These are phyloP conservation scores for Baorangia bicolor DNA, from an alignment of 768 basidiomycete species.

Conservation along the genomic window DNA sequence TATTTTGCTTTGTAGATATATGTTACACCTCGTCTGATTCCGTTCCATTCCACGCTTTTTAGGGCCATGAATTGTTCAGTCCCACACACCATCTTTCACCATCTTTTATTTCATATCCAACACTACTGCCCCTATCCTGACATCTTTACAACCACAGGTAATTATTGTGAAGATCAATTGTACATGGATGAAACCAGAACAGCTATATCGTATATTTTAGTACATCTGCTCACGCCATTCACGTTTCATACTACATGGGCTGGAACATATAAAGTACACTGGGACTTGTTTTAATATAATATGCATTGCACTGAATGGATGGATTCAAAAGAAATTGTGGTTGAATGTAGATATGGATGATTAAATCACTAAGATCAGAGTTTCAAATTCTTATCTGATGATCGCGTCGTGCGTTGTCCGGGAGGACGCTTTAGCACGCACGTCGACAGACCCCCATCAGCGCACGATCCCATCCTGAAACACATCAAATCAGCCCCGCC, in stretches of 20 bases:
- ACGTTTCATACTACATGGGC: neutral
- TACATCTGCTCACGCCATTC: conserved; percentile 2
- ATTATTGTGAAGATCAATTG: conserved; percentile 3
- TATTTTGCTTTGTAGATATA: conserved; percentile 10
- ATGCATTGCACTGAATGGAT: neutral
- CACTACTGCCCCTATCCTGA: neutral
- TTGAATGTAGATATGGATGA: too few species aligned
- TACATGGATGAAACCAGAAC: conserved; percentile 8
- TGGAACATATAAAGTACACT: conserved; percentile 2
- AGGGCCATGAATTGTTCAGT: neutral
- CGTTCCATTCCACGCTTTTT: neutral
- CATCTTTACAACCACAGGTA: neutral
- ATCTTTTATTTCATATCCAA: conserved; percentile 7
- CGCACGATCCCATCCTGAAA: neutral
- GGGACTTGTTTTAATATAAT: conserved; percentile 4
- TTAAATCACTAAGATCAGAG: neutral
- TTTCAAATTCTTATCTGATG: neutral
- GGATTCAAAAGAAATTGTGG: neutral
- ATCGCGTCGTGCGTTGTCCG: neutral
- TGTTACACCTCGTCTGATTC: neutral
- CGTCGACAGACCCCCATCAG: neutral
- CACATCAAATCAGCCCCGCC: neutral
- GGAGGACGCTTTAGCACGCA: neutral
- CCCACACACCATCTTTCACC: conserved; percentile 12
- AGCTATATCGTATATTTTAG: conserved; percentile 10